A percentile compares a stretch with the other conserved stretches of the same genome.
Conservation (phyloP, 768 basidiomycete species). For the Cystobasidium tubakii region DNA sequence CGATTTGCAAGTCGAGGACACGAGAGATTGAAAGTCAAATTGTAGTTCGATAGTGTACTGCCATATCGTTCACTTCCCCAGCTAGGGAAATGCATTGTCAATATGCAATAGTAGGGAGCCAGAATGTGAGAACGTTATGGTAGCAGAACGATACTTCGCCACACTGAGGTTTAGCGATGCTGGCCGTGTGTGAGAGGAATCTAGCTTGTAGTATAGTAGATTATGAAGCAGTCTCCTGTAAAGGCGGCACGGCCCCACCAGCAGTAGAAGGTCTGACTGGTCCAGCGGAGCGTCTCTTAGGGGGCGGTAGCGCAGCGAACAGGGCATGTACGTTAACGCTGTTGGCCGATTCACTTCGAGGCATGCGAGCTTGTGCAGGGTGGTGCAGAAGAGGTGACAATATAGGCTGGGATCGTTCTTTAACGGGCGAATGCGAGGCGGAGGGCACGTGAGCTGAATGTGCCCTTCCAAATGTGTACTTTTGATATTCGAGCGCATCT, state of each 20-base stretch:
- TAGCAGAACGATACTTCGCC: too few species aligned
- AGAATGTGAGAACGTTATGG: too few species aligned
- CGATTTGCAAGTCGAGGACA: background rate
- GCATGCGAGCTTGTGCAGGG: background rate
- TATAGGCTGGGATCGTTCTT: background rate
- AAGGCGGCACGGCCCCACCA: background rate
- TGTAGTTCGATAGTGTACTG: too few species aligned
- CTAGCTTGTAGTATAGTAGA: too few species aligned
- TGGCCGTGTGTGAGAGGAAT: too few species aligned
- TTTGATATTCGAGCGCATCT: background rate
- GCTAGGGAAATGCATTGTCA: too few species aligned
- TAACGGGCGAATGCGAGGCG: background rate
- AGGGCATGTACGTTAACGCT: constrained; percentile 2
- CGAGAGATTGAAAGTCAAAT: too few species aligned
- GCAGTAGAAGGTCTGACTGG: background rate
- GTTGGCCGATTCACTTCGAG: background rate
- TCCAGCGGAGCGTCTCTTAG: constrained; percentile 8
- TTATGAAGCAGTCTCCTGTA: background rate
- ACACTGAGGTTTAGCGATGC: too few species aligned
- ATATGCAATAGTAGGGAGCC: too few species aligned
- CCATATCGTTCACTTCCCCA: too few species aligned
- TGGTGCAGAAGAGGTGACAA: background rate
- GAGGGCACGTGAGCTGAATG: background rate
- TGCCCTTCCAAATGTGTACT: constrained; percentile 13
- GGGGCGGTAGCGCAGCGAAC: constrained; percentile 30